Base-by-base conservation (phyloP, 306 rosid genomes). In the Lupinus albus region DNA sequence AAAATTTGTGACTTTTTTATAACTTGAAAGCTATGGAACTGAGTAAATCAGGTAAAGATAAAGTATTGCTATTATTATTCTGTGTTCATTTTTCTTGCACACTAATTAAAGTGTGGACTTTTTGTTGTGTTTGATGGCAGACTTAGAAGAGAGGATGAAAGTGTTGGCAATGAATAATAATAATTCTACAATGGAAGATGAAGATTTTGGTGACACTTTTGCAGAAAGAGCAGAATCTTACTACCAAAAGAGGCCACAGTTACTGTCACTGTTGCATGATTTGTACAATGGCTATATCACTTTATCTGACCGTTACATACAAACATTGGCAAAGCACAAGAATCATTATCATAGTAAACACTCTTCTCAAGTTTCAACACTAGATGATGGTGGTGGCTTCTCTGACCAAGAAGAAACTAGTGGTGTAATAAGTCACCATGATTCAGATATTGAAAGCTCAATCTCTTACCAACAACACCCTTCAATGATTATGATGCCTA, bases 161-260 rank as follows among this genome's bases (percentile, higher is more conserved):
- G 72, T 52, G 62, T 50, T 94, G 56, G 72, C 79, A 15, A 46
- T 73, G 13, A 77, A 76, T 68, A 38, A 76, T 68, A 25, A 25
- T 4, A n/a, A n/a, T n/a, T n/a, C n/a, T n/a, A 38, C 76, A 6
- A 17, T 7, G 14, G 88, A 80, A 75, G 85, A 85, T 5, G 84
- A 71, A 65, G 70, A 81, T 3, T 14, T 9, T 3, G 92, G 91
- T 4, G 96, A 90, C 57, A 83, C 88, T 1, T 94, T 94, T 46
- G 88, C 95, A 0, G 89, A 94, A 70, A 88, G 99, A 15, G 99
- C 99, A 4, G 96, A 94, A 47, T 79, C 85, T 61, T 94, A 94
- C 80, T 94, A 90, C 67, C 89, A 82, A 49, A 85, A 84, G 61
- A 89, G 97, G n/a, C 99, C 99, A 47, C 97, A 86, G 73, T 81